Evolutionary conservation across 2,329 filamentous ascomycete species (phyloP).

Genomic region (Ceratocystis destructans): DNA sequence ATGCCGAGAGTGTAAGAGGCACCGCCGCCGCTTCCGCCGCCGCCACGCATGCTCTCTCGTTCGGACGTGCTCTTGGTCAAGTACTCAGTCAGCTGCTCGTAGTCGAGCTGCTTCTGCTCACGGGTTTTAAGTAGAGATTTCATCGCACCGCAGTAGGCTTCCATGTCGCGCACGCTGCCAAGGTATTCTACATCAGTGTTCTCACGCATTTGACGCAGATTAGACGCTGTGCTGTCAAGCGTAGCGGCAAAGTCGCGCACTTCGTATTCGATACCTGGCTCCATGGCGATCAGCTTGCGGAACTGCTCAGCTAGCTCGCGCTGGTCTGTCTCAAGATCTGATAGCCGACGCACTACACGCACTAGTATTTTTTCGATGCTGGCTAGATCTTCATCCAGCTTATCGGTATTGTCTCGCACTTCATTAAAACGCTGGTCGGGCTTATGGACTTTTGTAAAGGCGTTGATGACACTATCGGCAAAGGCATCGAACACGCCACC

Average conservation of each 20-base stretch:
- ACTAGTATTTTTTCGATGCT: constrained; percentile 95
- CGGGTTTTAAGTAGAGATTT: constrained; percentile 81
- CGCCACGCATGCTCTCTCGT: constrained; percentile 60
- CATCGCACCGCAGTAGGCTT: constrained; percentile 76
- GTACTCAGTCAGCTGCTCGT: constrained; percentile 90
- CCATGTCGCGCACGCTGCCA: constrained; percentile 85
- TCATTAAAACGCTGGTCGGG: constrained; percentile 90
- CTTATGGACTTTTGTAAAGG: constrained; percentile 92
- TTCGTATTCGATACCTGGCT: constrained; percentile 70
- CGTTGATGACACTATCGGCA: constrained; percentile 92
- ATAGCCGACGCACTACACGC: constrained; percentile 73
- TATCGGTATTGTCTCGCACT: constrained; percentile 81
- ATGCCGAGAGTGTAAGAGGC: constrained; percentile 41
- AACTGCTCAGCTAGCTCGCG: constrained; percentile 86
- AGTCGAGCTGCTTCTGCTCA: constrained; percentile 96
- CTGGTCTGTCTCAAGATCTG: constrained; percentile 77
- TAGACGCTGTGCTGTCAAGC: constrained; percentile 68
- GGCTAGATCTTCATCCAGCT: constrained; percentile 81
- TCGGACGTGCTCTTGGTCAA: constrained; percentile 81
- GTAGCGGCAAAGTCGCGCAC: constrained; percentile 77
- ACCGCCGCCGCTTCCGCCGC: constrained; percentile 33
- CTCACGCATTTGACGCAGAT: constrained; percentile 70
- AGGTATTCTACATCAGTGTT: constrained; percentile 94
- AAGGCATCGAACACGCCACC: constrained; percentile 84
- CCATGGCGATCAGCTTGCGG: constrained; percentile 78